Evolutionary conservation across 139 green algal species (phyloP), one percentile per base, ranked within the genome.

Genomic region (Desmodesmus armatus): DNA sequence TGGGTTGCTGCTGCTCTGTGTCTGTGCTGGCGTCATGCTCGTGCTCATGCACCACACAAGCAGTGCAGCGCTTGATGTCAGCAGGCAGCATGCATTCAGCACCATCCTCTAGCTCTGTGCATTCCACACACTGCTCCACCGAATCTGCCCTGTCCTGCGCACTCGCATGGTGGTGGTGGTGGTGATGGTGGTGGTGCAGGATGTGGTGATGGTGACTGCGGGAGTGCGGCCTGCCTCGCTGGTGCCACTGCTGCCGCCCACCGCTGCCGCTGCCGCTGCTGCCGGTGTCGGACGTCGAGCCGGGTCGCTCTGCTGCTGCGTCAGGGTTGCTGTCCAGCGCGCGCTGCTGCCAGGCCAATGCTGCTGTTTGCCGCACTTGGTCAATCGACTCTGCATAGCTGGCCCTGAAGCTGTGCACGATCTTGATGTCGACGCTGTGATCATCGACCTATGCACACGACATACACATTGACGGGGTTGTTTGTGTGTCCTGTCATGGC

Each of bases 351-450:
- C n/a, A 29, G 47, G 31, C 69, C 51, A 53, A 51, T 70, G 75
- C 23, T 67, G 62, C 37, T n/a, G 21, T 7, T 43, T 41, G 33
- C 13, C 47, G 40, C 39, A 87, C 43, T 4, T 72, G 31, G 29
- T 71, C 66, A 6, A 90, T 31, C 1, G 80, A 70, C 29, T 87
- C 66, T n/a, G 43, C 82, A 71, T 88, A 92, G 53, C 87, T 85
- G 3, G 85, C 89, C 40, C 77, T 43, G 55, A 93, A 92, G 47
- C 44, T 74, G 62, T 88, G 82, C 43, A 89, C 73, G 3, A 92
- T 65, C 2, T 70, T 80, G 6, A 92, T 53, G n/a, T 92, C 89
- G 17, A 90, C 31, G 31, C 58, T 85, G 44, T 65, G 41, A 3
- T 79, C 51, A 21, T 84, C 86, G 19, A 85, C 73, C 72, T 81